These are phyloP conservation scores for Suillus sp. DNA, from an alignment of 768 basidiomycete genomes.

Conservation along the genomic window DNA sequence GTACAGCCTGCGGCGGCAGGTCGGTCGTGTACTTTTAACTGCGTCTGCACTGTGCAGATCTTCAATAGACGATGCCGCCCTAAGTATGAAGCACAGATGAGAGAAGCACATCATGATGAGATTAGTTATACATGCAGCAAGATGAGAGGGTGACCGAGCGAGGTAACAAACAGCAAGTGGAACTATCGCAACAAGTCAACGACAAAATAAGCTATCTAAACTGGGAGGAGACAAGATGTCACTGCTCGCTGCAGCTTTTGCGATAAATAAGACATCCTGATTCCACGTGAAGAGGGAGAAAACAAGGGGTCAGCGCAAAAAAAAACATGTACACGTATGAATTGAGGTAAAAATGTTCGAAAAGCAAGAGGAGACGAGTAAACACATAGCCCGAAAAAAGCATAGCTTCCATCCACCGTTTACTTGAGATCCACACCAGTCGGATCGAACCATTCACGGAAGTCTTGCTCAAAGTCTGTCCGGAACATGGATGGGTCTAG, in stretches of 20 bases:
- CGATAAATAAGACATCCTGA: conserved; percentile 30
- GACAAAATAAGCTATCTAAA: conserved; percentile 18
- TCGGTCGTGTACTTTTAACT: neutral
- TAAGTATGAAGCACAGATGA: conserved; percentile 3
- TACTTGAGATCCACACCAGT: conserved; percentile 41
- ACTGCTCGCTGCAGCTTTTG: conserved; percentile 27
- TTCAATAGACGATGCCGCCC: neutral
- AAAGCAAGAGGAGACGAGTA: conserved; percentile 18
- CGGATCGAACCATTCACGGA: conserved; percentile 75
- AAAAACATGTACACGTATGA: conserved; percentile 24
- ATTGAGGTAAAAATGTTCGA: conserved; percentile 13
- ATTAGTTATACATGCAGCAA: conserved; percentile 24
- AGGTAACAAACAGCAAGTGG: conserved; percentile 10
- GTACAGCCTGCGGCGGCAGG: neutral
- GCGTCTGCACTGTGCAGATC: neutral
- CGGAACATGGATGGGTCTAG: conserved; percentile 44
- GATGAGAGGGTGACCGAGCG: conserved; percentile 8
- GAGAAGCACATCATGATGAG: conserved; percentile 6
- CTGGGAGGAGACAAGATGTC: conserved; percentile 16
- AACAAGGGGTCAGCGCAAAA: conserved; percentile 11
- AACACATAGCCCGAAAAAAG: conserved; percentile 15
- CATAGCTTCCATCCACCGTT: conserved; percentile 11
- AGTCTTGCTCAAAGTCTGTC: conserved; percentile 67
- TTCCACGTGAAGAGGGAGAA: conserved; percentile 18
- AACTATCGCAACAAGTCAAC: conserved; percentile 18